These are phyloP conservation scores for Pythium insidiosum DNA, from an alignment of 352 stramenopile species.

Conservation along the genomic window DNA sequence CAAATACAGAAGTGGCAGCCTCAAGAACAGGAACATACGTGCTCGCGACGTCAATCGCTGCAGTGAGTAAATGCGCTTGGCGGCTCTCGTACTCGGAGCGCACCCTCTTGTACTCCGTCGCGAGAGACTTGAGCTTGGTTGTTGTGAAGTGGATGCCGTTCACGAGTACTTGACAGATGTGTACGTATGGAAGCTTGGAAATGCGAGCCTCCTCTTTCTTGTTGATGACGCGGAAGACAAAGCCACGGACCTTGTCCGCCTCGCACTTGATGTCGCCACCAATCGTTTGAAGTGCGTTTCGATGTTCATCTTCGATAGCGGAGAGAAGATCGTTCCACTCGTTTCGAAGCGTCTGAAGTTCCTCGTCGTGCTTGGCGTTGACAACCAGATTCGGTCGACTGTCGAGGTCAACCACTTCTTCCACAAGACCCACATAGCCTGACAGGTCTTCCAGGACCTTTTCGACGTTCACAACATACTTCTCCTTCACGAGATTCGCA, in stretches of 20 bases:
- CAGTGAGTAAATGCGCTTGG: constrained; percentile 85
- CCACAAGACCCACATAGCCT: constrained; percentile 60
- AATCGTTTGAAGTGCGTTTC: constrained; percentile 46
- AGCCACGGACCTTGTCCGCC: constrained; percentile 85
- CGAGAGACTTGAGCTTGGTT: constrained; percentile 82
- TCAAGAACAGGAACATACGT: constrained; percentile 97
- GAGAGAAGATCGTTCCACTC: constrained; percentile 67
- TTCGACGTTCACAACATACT: constrained; percentile 35
- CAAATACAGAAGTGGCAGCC: constrained; percentile 76
- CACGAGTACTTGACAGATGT: constrained; percentile 93
- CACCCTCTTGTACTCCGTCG: constrained; percentile 77
- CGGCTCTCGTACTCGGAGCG: constrained; percentile 88
- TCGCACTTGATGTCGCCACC: constrained; percentile 89
- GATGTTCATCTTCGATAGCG: constrained; percentile 81
- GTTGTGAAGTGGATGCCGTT: constrained; percentile 98
- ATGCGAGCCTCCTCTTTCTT: constrained; percentile 91
- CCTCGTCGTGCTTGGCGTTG: constrained; percentile 80
- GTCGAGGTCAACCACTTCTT: constrained; percentile 82
- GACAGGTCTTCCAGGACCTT: constrained; percentile 60
- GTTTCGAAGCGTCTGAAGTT: constrained; percentile 61
- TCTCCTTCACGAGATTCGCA: constrained; percentile 28
- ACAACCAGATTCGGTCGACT: constrained; percentile 69
- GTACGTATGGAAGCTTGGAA: constrained; percentile 80
- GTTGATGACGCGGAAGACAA: constrained; percentile 92
- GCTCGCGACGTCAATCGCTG: constrained; percentile 91